phyloP scores from a whole-genome alignment of 371 early-diverging fungal species.

The Zopfochytrium polystomum region DNA sequence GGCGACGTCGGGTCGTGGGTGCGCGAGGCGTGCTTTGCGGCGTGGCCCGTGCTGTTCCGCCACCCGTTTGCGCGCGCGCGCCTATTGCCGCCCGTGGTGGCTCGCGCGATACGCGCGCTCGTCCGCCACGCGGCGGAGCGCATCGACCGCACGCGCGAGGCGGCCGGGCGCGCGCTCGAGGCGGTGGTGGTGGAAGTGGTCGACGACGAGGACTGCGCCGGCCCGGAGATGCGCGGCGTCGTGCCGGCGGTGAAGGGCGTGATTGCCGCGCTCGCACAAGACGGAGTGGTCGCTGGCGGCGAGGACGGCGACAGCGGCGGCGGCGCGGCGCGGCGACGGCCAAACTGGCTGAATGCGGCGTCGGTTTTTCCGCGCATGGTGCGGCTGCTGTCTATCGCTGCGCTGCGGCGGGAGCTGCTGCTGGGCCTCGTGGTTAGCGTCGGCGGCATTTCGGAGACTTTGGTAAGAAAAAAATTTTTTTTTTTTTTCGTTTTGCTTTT shows the following conservation, averaged over 20 bases:
- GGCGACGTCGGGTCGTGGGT: slow-evolving; percentile 97
- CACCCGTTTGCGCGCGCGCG: slow-evolving; percentile 24
- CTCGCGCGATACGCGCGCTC: slow-evolving; percentile 50
- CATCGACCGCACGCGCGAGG: slow-evolving; percentile 72
- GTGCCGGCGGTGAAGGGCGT: background rate
- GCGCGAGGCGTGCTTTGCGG: slow-evolving; percentile 69
- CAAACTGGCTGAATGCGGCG: slow-evolving; percentile 66
- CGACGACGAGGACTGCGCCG: slow-evolving; percentile 10
- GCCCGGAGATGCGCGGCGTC: background rate
- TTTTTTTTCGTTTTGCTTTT: background rate
- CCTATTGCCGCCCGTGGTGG: slow-evolving; percentile 11
- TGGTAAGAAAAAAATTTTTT: no score
- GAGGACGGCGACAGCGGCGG: background rate
- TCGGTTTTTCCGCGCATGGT: slow-evolving; percentile 67
- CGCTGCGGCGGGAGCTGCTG: slow-evolving; percentile 60
- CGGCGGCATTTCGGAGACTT: slow-evolving; percentile 75
- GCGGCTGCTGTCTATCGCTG: slow-evolving; percentile 50
- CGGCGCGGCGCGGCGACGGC: background rate
- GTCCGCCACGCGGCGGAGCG: slow-evolving; percentile 75
- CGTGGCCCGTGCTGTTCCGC: slow-evolving; percentile 51
- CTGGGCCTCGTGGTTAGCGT: slow-evolving; percentile 71
- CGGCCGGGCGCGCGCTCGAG: slow-evolving; percentile 59
- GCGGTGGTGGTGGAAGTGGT: slow-evolving; percentile 35
- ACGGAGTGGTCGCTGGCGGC: no score
- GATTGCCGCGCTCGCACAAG: no score